Base-by-base conservation (phyloP, 1,139 yeast species). In the Petasospora fabianii region DNA sequence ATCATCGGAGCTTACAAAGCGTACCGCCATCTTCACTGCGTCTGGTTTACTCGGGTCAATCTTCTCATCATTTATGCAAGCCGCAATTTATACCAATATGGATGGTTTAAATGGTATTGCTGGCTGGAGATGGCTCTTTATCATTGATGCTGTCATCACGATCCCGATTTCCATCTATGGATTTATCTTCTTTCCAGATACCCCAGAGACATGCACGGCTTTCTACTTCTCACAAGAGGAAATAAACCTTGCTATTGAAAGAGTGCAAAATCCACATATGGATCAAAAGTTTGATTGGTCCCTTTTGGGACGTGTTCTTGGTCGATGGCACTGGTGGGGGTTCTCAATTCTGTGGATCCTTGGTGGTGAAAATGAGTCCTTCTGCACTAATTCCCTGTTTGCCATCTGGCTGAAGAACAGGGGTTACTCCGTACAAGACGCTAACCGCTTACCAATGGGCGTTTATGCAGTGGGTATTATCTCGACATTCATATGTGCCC, bases 101-200 rank as follows among this genome's bases (percentile, higher is more conserved):
- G 66, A 70, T 43, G 77, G 75, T 9, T 53, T 50, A 6, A 56
- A 54, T 24, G 83, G 84, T 1, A 59, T 76, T 30, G 71, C 64
- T 16, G 75, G 83, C 3, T 80, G 86, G 86, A 71, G 80, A 56
- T 79, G 85, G 85, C 66, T 80, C 40, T 80, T 79, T 52, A 75
- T 80, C 38, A 70, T 80, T 44, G 85, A 78, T 55, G 80, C 78
- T 37, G 59, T 75, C 30, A 68, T 77, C 20, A 75, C 83, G 0
- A 48, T 75, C 3, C 78, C 78, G 2, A 72, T 78, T 33, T 72
- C 75, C 5, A 40, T 75, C 17, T 73, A 71, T 44, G 81, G 83
- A 2, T 68, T 76, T 34, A 44, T 77, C 9, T 72, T 69, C 50
- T 75, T 77, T 57, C 83, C 83, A 14, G 82, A 77, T 49, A 65